Base-by-base conservation (phyloP, 1,284 basidiomycete genomes). In the Pseudozyma thailandica region DNA sequence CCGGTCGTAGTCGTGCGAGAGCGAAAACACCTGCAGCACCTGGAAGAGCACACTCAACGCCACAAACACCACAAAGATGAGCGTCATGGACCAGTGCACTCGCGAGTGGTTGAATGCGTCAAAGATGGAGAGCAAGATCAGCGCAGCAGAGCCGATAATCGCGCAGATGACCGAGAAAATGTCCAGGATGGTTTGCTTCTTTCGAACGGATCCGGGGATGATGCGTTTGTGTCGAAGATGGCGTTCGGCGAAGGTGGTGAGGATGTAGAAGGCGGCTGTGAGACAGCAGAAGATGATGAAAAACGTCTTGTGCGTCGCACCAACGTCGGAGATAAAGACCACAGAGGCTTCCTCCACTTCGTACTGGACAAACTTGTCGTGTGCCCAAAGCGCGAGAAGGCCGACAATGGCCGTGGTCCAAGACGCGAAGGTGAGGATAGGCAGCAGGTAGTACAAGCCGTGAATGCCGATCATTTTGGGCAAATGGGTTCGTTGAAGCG, bases 31-130 rank as follows among this genome's bases (percentile, higher is more conserved):
- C 69, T 87, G 84, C 28, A 83, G 77, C 2, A 84, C 83, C 66
- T 87, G 86, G 75, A 85, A 85, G 42, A 85, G 80, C 28, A 86
- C 86, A 13, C 84, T 84, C 15, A 87, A 56, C 15, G 85, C 86
- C 10, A 85, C 81, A 50, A 82, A 83, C 30, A 85, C 82, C 53
- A 87, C 80, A 70, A 87, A 87, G 47, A 86, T 78, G 16, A 84
- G 57, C 0, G 86, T 85, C 82, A 85, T 84, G 26, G 76, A 73
- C 86, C 86, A 86, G 72, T 87, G 86, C 2, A 85, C 80, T 0
- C 53, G 83, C 15, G 81, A 77, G 75, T 86, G 83, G 72, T 83
- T 71, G 77, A 72, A 85, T 2, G 83, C 81, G 66, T 86, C 71
- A 37, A 82, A 81, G 33, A 74, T 53, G 47, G 83, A 81, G 5